phyloP scores from a whole-genome alignment of 2,329 filamentous ascomycete genomes.

The Grosmannia penicillata region DNA sequence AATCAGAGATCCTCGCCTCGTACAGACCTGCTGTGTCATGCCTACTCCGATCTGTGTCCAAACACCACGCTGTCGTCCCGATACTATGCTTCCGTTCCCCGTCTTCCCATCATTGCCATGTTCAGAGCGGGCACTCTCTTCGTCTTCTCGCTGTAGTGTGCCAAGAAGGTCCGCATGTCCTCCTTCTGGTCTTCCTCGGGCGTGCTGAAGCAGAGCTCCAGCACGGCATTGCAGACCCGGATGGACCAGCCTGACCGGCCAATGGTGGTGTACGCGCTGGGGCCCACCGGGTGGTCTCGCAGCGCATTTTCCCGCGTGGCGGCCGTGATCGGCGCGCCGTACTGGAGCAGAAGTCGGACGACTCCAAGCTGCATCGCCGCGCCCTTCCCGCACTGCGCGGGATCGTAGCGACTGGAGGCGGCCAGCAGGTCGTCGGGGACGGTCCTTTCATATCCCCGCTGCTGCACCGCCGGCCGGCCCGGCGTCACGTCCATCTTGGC shows the following conservation, averaged over 20 bases:
- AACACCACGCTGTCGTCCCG: too few species aligned
- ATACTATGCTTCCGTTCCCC: background rate
- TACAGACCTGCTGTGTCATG: too few species aligned
- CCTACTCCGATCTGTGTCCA: too few species aligned
- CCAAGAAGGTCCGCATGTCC: background rate
- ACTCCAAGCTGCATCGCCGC: background rate
- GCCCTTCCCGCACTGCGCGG: background rate
- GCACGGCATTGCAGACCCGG: background rate
- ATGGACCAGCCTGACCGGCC: background rate
- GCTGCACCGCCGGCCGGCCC: background rate
- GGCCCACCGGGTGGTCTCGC: constrained; percentile 1
- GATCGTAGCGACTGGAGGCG: background rate
- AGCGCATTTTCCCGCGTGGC: background rate
- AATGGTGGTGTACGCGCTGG: background rate
- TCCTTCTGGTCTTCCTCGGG: background rate
- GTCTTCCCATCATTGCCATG: background rate
- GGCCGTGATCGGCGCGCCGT: background rate
- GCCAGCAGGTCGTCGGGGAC: background rate
- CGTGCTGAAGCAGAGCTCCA: background rate
- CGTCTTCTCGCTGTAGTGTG: constrained; percentile 1
- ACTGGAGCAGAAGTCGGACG: background rate
- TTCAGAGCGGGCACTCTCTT: background rate
- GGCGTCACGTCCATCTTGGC: background rate
- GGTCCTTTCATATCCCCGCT: background rate
- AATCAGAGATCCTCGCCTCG: too few species aligned